phyloP scores from a whole-genome alignment of 345 rosid genomes.

The Salix dunnii region DNA sequence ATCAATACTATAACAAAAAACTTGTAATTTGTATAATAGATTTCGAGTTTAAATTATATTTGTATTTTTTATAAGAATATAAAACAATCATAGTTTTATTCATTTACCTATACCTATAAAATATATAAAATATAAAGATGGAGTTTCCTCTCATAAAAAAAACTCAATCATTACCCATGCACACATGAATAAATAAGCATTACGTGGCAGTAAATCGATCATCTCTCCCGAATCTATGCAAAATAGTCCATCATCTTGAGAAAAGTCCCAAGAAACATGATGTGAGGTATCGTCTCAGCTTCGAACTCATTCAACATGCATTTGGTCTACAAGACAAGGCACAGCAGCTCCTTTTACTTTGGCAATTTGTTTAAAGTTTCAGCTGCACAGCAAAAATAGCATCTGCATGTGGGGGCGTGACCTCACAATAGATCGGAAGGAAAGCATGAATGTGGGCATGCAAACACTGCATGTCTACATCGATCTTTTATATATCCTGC shows the following conservation, averaged over 20 bases:
- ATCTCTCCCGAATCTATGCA: neutral
- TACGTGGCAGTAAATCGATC: neutral
- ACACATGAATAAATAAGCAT: neutral
- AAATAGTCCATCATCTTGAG: neutral
- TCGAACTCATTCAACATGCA: neutral
- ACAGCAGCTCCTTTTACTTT: neutral
- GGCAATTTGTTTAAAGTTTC: too few relatives aligned
- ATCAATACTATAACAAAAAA: too few relatives aligned
- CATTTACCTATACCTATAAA: too few relatives aligned
- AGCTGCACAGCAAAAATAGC: neutral
- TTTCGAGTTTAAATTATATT: too few relatives aligned
- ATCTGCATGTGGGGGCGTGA: slow-evolving; percentile 21
- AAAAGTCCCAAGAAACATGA: neutral
- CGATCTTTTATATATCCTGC: neutral
- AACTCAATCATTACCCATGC: too few relatives aligned
- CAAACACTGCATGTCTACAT: slow-evolving; percentile 14
- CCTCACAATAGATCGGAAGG: slow-evolving; percentile 4
- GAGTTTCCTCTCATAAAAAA: too few relatives aligned
- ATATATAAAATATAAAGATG: too few relatives aligned
- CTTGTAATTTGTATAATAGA: too few relatives aligned
- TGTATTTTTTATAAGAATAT: too few relatives aligned
- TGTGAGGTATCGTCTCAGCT: neutral
- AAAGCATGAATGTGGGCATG: neutral
- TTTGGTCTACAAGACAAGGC: neutral
- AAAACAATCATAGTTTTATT: too few relatives aligned